Evolutionary conservation across 2,329 filamentous ascomycete species (phyloP), one percentile per base, ranked within the genome.

Genomic region (Penicillium nordicum): DNA sequence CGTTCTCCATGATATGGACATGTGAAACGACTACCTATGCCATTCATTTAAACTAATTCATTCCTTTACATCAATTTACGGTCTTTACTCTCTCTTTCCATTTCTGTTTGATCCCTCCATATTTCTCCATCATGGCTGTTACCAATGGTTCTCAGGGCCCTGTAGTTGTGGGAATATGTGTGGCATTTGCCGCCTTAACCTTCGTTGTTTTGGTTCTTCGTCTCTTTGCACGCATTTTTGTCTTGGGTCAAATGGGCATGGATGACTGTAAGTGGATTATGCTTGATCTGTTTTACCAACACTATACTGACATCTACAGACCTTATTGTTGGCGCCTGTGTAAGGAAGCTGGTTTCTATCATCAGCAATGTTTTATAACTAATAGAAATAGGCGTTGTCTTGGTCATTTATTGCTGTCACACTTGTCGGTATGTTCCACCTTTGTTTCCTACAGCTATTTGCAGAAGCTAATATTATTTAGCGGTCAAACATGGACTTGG

Each of bases 181-280:
- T 77, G 47, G 63, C 69, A 14, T 78, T 78, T 59, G 72, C 73
- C 8, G 57, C 71, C 12, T 55, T 77, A 8, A 75, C 74, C 8
- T 67, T 72, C 25, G 44, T 78, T 23, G 71, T 76, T 16, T 62
- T 79, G 27, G 49, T 51, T 30, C 63, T 78, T 30, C 67, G 76
- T 21, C 58, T 78, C 9, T 78, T 74, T 60, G 70, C 76, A 23
- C 70, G 76, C 5, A 55, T 76, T 16, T 73, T 69, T 58, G 69
- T 78, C 14, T 64, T 77, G 46, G 58, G 62, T 5, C 61, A 59
- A 30, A 66, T 71, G 64, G 67, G 68, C 1, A 5, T 63, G 0
- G 69, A 72, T 57, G 69, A 72, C 42, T 72, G 69, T 70, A 57
- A 57, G 68, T 67, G 6, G 18, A 10, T 18, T 21, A 9, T 23